These are phyloP conservation scores for Perkinsus olseni DNA, from an alignment of 169 alveolate genomes.

Conservation along the genomic window DNA sequence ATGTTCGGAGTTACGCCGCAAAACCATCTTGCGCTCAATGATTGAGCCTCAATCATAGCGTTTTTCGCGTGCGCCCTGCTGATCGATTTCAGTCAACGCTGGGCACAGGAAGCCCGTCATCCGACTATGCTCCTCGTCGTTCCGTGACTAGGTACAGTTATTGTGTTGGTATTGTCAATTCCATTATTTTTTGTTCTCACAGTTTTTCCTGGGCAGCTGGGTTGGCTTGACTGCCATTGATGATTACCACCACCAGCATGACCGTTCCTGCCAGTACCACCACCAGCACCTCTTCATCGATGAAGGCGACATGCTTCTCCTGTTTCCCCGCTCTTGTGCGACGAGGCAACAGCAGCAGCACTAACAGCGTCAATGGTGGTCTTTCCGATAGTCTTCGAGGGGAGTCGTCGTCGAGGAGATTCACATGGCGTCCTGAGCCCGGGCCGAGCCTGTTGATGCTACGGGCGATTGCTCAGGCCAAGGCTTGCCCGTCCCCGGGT, in stretches of 20 bases:
- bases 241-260: not conserved
- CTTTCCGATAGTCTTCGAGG: not conserved
- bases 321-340: not conserved
- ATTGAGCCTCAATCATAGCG: not conserved
- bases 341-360: not conserved
- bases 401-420: not conserved
- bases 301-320: not conserved
- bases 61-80: not conserved
- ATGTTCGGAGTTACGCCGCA: too few species aligned
- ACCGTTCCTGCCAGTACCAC: too few species aligned
- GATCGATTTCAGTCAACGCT: not conserved
- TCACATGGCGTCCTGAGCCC: not conserved
- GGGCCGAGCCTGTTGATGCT: not conserved
- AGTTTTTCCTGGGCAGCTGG: not conserved
- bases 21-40: too few species aligned
- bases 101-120: too few species aligned
- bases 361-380: not conserved
- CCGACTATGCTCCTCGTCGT: too few species aligned
- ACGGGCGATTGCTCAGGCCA: not conserved
- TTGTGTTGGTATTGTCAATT: not conserved
- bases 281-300: not conserved
- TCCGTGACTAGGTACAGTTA: not conserved
- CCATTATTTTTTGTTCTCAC: not conserved
- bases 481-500: not conserved
- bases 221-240: not conserved